A percentile compares a stretch with the other conserved stretches of the same genome.
Evolutionary conservation across 768 basidiomycete species (phyloP).

Genomic region (Leccinellum albellum): DNA sequence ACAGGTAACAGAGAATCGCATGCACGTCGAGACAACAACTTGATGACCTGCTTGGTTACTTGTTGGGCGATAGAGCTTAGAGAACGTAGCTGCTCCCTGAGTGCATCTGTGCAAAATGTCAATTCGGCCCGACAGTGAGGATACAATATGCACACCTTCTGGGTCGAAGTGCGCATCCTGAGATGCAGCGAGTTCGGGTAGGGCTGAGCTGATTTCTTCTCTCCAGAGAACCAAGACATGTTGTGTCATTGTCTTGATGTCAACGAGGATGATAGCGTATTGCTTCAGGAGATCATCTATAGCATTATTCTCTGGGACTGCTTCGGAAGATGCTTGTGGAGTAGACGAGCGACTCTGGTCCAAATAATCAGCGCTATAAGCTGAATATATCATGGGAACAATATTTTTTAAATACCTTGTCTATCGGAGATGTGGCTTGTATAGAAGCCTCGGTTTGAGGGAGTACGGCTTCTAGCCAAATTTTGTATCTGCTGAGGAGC

Average conservation of each 20-base stretch:
- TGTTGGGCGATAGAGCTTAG: slow-evolving; percentile 53
- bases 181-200: slow-evolving; percentile 42
- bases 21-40: slow-evolving; percentile 74
- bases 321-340: slow-evolving; percentile 47
- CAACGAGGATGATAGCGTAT: slow-evolving; percentile 63
- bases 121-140: neutral
- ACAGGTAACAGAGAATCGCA: slow-evolving; percentile 83
- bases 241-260: slow-evolving; percentile 56
- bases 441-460: slow-evolving; percentile 39
- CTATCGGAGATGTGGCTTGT: slow-evolving; percentile 33
- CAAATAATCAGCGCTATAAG: slow-evolving; percentile 10
- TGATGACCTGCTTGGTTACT: slow-evolving; percentile 60
- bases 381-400: neutral
- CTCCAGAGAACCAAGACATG: slow-evolving; percentile 61
- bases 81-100: slow-evolving; percentile 48
- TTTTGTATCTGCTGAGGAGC: slow-evolving; percentile 77
- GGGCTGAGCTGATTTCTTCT: slow-evolving; percentile 59
- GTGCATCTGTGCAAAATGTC: slow-evolving; percentile 40
- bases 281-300: slow-evolving; percentile 68
- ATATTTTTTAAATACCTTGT: slow-evolving; percentile 26
- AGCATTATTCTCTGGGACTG: slow-evolving; percentile 49
- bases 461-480: slow-evolving; percentile 67
- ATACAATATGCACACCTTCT: slow-evolving; percentile 45
- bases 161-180: slow-evolving; percentile 34
- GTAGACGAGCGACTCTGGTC: slow-evolving; percentile 47